Conservation (phyloP, 2,329 filamentous ascomycete genomes). For the Colletotrichum neosansevieriae region DNA sequence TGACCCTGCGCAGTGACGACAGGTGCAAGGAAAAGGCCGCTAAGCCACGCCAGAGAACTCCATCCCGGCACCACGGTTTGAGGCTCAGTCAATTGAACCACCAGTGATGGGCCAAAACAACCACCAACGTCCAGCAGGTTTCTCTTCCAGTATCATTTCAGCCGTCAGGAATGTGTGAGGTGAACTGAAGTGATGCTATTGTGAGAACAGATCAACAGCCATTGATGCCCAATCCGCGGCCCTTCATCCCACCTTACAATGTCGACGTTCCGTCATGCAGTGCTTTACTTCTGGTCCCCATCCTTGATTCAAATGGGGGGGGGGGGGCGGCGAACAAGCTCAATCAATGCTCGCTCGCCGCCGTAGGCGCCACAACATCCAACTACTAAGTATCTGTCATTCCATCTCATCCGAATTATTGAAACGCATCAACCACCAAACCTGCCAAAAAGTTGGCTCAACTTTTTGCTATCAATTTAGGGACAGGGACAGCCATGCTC, state of each 20-base stretch:
- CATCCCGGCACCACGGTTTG: constrained; percentile 34
- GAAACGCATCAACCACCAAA: constrained; percentile 27
- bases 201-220: not conserved
- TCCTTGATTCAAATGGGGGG: not conserved
- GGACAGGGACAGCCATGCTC: constrained; percentile 9
- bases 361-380: constrained; percentile 4
- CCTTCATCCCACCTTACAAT: not conserved
- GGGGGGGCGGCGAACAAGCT: too few relatives aligned
- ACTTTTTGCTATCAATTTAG: constrained; percentile 1
- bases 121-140: not conserved
- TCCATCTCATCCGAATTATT: constrained; percentile 35
- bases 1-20: constrained; percentile 39
- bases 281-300: not conserved
- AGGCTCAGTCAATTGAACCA: constrained; percentile 37
- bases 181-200: not conserved
- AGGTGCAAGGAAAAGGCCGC: constrained; percentile 22
- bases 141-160: not conserved
- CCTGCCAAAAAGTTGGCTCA: constrained; percentile 14
- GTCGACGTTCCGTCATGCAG: not conserved
- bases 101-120: not conserved
- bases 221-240: not conserved
- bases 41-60: constrained; percentile 34
- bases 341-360: constrained; percentile 3
- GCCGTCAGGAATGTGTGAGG: not conserved
- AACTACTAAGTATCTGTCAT: not conserved